A percentile compares a stretch with the other conserved stretches of the same genome.
phyloP scores from a whole-genome alignment of 208 protist species.

The Crithidia expoeki region DNA sequence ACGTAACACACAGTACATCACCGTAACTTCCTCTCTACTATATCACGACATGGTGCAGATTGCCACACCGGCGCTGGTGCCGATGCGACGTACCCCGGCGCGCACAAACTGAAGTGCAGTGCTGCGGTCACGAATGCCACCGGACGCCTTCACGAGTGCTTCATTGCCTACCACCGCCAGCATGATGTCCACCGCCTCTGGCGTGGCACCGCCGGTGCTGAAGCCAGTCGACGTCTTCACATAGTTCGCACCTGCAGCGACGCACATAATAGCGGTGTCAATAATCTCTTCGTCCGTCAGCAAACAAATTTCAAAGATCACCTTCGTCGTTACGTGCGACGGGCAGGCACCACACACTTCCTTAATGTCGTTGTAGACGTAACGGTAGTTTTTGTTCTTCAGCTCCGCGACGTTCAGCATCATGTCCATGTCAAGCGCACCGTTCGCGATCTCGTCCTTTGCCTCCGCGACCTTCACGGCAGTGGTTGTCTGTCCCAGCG shows the following conservation, averaged over 20 bases:
- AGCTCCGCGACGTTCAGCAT: conserved; percentile 93
- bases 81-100: conserved; percentile 89
- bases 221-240: conserved; percentile 97
- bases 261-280: conserved; percentile 88
- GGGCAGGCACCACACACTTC: conserved; percentile 61
- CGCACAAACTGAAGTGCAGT: conserved; percentile 85
- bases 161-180: conserved; percentile 86
- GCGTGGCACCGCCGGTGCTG: conserved; percentile 86
- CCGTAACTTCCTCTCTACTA: background rate
- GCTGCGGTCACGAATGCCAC: conserved; percentile 81
- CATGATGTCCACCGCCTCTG: conserved; percentile 91
- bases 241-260: conserved; percentile 86
- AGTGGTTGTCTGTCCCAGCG: conserved; percentile 87
- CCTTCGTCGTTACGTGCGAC: conserved; percentile 62
- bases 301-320: conserved; percentile 95
- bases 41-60: conserved; percentile 40
- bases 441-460: conserved; percentile 54
- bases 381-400: conserved; percentile 85
- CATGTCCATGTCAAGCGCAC: conserved; percentile 95
- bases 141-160: conserved; percentile 89
- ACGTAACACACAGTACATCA: background rate
- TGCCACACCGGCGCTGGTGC: conserved; percentile 87
- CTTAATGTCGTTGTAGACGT: conserved; percentile 89
- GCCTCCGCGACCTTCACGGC: conserved; percentile 89
- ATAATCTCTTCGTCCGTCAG: conserved; percentile 90